These are phyloP conservation scores for Endogone sp. DNA, from an alignment of 192 early-diverging fungal species.

Conservation along the genomic window DNA sequence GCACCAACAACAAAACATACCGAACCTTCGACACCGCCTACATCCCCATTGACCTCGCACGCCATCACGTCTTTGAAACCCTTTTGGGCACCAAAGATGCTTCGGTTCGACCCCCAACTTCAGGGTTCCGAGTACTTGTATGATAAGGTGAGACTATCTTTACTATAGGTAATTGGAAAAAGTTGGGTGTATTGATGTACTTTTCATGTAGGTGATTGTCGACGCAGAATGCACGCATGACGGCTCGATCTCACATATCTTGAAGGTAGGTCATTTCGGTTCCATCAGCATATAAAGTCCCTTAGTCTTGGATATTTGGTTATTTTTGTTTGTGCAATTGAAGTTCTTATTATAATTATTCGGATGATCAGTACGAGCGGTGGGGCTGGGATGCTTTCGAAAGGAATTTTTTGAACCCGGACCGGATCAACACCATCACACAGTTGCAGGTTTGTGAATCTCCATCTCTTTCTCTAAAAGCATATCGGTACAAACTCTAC, in stretches of 20 bases:
- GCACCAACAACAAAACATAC: constrained; percentile 3
- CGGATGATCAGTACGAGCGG: constrained; percentile 54
- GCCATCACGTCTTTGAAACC: constrained; percentile 30
- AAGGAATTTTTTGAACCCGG: constrained; percentile 61
- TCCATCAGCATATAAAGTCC: too few species aligned
- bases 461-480: background rate
- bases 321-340: background rate
- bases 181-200: too few species aligned
- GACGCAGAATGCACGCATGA: constrained; percentile 86
- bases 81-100: constrained; percentile 72
- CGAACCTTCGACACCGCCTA: background rate
- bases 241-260: constrained; percentile 77
- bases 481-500: background rate
- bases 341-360: background rate
- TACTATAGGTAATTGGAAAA: too few species aligned
- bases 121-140: constrained; percentile 67
- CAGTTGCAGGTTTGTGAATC: constrained; percentile 54
- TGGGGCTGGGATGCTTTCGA: constrained; percentile 84
- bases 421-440: constrained; percentile 54
- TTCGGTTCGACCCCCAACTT: constrained; percentile 61
- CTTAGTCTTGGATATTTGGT: too few species aligned
- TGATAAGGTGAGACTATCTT: constrained; percentile 45
- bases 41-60: background rate
- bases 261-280: constrained; percentile 42
- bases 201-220: constrained; percentile 38